Conservation (phyloP, 352 stramenopile species). For the Blastocystis hominis region DNA sequence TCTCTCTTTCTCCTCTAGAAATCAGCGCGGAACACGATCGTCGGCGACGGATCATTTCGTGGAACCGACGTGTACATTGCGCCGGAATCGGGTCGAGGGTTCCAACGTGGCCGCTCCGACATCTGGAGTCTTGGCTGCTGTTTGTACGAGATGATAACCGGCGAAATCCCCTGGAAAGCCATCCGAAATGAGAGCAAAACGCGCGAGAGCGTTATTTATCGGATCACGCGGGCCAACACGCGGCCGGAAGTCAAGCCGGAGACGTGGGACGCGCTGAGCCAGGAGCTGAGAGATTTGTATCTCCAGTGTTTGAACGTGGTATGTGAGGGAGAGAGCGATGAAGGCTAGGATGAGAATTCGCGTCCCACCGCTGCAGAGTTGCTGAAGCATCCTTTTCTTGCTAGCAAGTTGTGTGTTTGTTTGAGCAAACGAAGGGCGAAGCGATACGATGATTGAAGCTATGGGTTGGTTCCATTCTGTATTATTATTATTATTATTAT, state of each 20-base stretch:
- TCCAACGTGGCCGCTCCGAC: constrained; percentile 21
- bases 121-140: constrained; percentile 42
- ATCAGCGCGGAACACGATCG: neutral
- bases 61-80: constrained; percentile 10
- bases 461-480: no score
- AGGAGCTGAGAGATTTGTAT: neutral
- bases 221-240: neutral
- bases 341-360: neutral
- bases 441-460: no score
- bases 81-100: neutral
- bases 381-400: constrained; percentile 13
- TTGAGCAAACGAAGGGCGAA: neutral
- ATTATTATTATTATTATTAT: neutral
- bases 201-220: constrained; percentile 7
- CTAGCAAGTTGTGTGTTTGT: neutral
- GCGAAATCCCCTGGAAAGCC: neutral
- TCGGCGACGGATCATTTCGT: neutral
- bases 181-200: neutral
- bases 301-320: neutral
- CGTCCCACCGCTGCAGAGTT: neutral
- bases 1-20: neutral
- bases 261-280: neutral
- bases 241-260: neutral
- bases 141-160: constrained; percentile 26
- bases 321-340: neutral